Conservation (phyloP, 163 green algal genomes). For the Prototheca wickerhamii region DNA sequence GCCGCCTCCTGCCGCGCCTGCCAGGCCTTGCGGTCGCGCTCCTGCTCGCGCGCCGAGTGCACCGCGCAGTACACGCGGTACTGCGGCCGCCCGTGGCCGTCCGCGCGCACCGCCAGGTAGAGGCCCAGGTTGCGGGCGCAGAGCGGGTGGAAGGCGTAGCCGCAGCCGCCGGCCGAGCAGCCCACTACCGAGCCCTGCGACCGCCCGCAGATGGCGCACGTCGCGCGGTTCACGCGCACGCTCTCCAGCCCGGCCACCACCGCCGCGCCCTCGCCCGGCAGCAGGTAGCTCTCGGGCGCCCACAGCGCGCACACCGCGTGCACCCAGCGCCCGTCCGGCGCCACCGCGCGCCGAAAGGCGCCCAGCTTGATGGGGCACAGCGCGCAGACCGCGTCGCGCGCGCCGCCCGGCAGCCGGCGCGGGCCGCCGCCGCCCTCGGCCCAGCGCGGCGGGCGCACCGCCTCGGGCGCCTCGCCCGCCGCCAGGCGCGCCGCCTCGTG, state of each 20-base stretch:
- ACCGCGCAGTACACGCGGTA: conserved; percentile 58
- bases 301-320: conserved; percentile 62
- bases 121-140: conserved; percentile 59
- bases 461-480: conserved; percentile 37
- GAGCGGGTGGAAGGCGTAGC: conserved; percentile 59
- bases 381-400: conserved; percentile 41
- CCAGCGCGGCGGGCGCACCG: conserved; percentile 59
- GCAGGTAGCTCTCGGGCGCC: conserved; percentile 42
- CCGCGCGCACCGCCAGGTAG: conserved; percentile 34
- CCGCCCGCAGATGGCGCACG: conserved; percentile 48
- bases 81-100: conserved; percentile 10
- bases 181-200: conserved; percentile 16
- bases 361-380: conserved; percentile 75
- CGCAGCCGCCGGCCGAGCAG: conserved; percentile 39
- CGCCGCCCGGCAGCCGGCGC: conserved; percentile 29
- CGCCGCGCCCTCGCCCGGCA: conserved; percentile 6
- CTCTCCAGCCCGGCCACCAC: conserved; percentile 25
- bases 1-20: conserved; percentile 1
- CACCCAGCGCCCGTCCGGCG: conserved; percentile 44
- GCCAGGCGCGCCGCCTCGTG: conserved; percentile 51
- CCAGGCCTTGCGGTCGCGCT: conserved; percentile 31
- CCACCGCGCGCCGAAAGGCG: conserved; percentile 64
- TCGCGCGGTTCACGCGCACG: conserved; percentile 32
- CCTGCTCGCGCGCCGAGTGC: conserved; percentile 44
- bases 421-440: conserved; percentile 15